phyloP scores from a whole-genome alignment of 2,329 filamentous ascomycete species.

The Fusarium decemcellulare region DNA sequence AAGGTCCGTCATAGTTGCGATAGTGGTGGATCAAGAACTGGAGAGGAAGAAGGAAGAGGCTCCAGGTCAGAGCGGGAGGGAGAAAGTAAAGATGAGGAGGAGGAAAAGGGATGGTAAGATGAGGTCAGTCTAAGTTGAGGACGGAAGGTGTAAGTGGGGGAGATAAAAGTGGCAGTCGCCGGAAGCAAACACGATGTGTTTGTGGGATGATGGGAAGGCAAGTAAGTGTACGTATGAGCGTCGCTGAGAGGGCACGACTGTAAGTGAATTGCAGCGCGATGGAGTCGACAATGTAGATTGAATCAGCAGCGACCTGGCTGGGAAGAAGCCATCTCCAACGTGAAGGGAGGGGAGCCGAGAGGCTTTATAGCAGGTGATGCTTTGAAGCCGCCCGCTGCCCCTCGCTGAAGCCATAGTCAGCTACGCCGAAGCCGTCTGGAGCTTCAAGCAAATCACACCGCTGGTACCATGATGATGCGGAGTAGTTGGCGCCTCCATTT shows the following conservation, averaged over 20 bases:
- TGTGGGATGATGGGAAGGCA: constrained; percentile 2
- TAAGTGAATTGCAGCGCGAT: not conserved
- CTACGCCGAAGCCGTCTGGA: constrained; percentile 16
- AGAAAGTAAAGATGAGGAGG: not conserved
- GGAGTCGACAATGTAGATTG: constrained; percentile 6
- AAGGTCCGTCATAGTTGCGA: constrained; percentile 52
- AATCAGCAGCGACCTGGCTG: not conserved
- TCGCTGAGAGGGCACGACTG: not conserved
- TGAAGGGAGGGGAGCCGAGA: constrained; percentile 12
- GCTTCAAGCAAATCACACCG: constrained; percentile 6
- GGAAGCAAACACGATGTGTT: constrained; percentile 9
- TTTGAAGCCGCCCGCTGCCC: not conserved
- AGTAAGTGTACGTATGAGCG: not conserved
- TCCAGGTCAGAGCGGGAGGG: not conserved
- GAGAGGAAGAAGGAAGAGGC: not conserved
- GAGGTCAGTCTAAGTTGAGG: not conserved
- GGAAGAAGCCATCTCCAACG: not conserved
- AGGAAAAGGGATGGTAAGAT: not conserved
- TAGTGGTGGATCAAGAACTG: not conserved
- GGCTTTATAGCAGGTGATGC: constrained; percentile 38
- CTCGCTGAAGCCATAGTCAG: constrained; percentile 24
- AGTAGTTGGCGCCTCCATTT: constrained; percentile 3
- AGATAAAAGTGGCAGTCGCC: constrained; percentile 17
- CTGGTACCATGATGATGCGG: constrained; percentile 6
- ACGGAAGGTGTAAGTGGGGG: constrained; percentile 22